These are phyloP conservation scores for Trifolium repens DNA, from an alignment of 306 rosid genomes.

Conservation along the genomic window DNA sequence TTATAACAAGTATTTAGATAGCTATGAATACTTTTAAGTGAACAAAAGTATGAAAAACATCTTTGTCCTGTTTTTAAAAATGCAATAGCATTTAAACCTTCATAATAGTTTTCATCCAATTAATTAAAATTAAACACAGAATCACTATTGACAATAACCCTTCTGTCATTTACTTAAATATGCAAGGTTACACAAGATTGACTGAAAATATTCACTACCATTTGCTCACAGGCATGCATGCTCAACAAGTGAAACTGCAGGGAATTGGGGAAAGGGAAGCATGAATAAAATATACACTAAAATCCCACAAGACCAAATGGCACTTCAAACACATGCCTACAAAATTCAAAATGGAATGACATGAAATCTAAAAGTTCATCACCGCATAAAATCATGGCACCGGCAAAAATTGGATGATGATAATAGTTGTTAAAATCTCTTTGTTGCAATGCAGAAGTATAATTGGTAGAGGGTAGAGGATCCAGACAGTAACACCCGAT, in stretches of 20 bases:
- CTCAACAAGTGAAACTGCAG: slow-evolving; percentile 14
- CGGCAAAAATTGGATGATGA: slow-evolving; percentile 39
- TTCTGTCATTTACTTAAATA: slow-evolving; percentile 2
- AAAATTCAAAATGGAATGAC: slow-evolving; percentile 25
- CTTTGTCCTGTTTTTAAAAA: background rate
- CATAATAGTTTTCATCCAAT: background rate
- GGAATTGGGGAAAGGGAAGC: background rate
- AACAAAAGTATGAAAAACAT: background rate
- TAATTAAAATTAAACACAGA: background rate
- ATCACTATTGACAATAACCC: background rate
- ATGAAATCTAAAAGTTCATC: slow-evolving; percentile 36
- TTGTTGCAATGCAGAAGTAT: slow-evolving; percentile 34
- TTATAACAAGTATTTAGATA: background rate
- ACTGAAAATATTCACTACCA: slow-evolving; percentile 26
- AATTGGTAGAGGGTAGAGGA: slow-evolving; percentile 15
- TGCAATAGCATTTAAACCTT: background rate
- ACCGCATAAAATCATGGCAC: slow-evolving; percentile 12
- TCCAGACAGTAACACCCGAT: slow-evolving; percentile 18
- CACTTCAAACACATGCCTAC: slow-evolving; percentile 31
- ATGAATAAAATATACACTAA: slow-evolving; percentile 21
- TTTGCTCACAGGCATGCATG: slow-evolving; percentile 39
- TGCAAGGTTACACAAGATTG: slow-evolving; percentile 38
- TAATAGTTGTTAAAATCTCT: background rate
- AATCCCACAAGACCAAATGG: slow-evolving; percentile 34
- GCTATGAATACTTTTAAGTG: background rate